Evolutionary conservation across 108 stramenopile genomes (phyloP).

Genomic region (Hondaea fermentalgiana): DNA sequence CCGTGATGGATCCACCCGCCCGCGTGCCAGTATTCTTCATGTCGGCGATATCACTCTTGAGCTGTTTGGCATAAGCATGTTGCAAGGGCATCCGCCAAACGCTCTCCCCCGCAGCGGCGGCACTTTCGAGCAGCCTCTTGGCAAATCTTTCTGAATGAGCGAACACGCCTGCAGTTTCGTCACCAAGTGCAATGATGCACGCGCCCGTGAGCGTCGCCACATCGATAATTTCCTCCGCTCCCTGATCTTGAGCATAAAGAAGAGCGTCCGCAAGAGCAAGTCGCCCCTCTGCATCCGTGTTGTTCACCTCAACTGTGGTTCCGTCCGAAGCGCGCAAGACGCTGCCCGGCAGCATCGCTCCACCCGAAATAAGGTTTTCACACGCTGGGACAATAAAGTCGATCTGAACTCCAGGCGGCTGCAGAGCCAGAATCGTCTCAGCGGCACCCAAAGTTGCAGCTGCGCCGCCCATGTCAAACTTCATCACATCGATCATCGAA

Average conservation of each 20-base stretch:
- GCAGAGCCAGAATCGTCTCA: slow-evolving; percentile 17
- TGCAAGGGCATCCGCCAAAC: slow-evolving; percentile 20
- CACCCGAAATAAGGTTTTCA: slow-evolving; percentile 46
- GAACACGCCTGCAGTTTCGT: slow-evolving; percentile 48
- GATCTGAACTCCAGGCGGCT: not conserved
- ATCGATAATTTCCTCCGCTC: slow-evolving; percentile 31
- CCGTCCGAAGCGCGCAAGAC: slow-evolving; percentile 42
- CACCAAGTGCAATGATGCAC: slow-evolving; percentile 53
- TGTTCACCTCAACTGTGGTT: slow-evolving; percentile 46
- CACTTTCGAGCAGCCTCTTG: not conserved
- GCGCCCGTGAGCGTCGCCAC: slow-evolving; percentile 66
- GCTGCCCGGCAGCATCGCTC: slow-evolving; percentile 49
- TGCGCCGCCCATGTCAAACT: slow-evolving; percentile 96
- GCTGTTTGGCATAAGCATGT: not conserved
- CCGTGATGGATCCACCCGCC: slow-evolving; percentile 13
- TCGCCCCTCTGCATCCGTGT: slow-evolving; percentile 60
- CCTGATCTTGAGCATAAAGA: not conserved
- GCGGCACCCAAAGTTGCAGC: slow-evolving; percentile 77
- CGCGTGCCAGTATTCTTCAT: slow-evolving; percentile 20
- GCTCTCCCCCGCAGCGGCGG: not conserved
- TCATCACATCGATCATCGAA: slow-evolving; percentile 96
- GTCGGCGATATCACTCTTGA: not conserved
- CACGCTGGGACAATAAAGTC: slow-evolving; percentile 51
- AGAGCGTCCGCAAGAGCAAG: slow-evolving; percentile 54
- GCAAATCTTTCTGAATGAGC: not conserved